These are phyloP conservation scores for Polytrichum formosum DNA, from an alignment of 225 moss, liverwort and hornwort species.

Conservation along the genomic window DNA sequence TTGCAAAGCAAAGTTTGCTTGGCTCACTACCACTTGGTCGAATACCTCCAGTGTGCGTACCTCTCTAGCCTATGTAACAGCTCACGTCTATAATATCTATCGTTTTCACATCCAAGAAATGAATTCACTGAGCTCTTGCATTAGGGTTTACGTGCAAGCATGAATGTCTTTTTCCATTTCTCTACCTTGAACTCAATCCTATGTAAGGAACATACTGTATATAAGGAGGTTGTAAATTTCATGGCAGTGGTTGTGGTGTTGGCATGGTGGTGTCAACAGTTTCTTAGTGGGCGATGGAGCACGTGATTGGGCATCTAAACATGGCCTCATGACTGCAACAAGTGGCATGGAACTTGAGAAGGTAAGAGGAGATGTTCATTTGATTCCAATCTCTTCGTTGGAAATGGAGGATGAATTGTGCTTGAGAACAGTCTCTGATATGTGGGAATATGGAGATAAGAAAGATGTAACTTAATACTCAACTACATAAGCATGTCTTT, in stretches of 20 bases:
- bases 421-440: too few species aligned
- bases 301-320: conserved; percentile 82
- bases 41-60: conserved; percentile 83
- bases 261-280: conserved; percentile 39
- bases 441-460: too few species aligned
- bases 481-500: too few species aligned
- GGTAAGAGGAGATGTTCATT: conserved; percentile 23
- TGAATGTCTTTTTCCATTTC: not conserved
- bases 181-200: not conserved
- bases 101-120: not conserved
- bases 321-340: conserved; percentile 47
- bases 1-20: conserved; percentile 71
- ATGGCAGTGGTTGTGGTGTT: not conserved
- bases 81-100: not conserved
- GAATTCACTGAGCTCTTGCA: not conserved
- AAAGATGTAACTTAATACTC: too few species aligned
- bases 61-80: conserved; percentile 7
- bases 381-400: too few species aligned
- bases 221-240: not conserved
- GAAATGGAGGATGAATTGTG: too few species aligned
- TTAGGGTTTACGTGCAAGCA: not conserved
- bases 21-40: conserved; percentile 80
- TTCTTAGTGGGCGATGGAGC: conserved; percentile 96
- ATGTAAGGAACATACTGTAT: too few species aligned
- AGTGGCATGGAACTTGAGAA: conserved; percentile 42